Evolutionary conservation across 2,329 filamentous ascomycete genomes (phyloP).

Genomic region (Teratosphaeria destructans): DNA sequence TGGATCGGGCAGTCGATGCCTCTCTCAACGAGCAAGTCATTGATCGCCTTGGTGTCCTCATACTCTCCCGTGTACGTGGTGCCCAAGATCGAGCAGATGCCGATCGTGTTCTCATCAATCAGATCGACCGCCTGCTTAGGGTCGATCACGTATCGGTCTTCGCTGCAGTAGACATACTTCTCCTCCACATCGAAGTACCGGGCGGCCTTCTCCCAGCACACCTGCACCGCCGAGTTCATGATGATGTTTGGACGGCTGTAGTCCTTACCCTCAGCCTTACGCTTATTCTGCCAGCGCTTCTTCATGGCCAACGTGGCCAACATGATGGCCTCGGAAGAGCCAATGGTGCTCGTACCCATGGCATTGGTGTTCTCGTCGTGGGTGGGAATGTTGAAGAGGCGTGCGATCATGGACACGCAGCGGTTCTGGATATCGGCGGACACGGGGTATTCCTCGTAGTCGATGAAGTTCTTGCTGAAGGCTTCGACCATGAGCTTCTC

Average conservation of each 20-base stretch:
- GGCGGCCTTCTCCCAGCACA: constrained; percentile 82
- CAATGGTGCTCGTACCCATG: constrained; percentile 80
- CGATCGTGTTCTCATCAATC: constrained; percentile 66
- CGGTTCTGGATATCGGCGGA: constrained; percentile 62
- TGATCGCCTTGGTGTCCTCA: constrained; percentile 85
- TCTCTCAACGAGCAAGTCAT: constrained; percentile 69
- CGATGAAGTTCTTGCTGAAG: constrained; percentile 82
- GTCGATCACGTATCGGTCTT: constrained; percentile 53
- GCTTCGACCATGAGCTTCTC: constrained; percentile 92
- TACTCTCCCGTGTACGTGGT: constrained; percentile 95
- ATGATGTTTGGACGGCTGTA: constrained; percentile 76
- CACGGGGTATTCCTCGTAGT: constrained; percentile 42
- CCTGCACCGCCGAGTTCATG: constrained; percentile 93
- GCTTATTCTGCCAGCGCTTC: constrained; percentile 82
- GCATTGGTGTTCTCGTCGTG: constrained; percentile 48
- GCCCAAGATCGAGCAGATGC: constrained; percentile 82
- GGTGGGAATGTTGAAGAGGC: constrained; percentile 71
- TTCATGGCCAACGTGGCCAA: constrained; percentile 83
- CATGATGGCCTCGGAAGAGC: constrained; percentile 83
- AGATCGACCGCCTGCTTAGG: constrained; percentile 51
- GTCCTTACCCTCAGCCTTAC: constrained; percentile 72
- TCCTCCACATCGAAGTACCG: constrained; percentile 66
- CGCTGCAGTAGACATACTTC: constrained; percentile 59
- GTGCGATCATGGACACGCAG: constrained; percentile 64
- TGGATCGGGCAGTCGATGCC: constrained; percentile 78